Base-by-base conservation (phyloP, 176 grass and related monocot genomes). In the Dactylis glomerata region DNA sequence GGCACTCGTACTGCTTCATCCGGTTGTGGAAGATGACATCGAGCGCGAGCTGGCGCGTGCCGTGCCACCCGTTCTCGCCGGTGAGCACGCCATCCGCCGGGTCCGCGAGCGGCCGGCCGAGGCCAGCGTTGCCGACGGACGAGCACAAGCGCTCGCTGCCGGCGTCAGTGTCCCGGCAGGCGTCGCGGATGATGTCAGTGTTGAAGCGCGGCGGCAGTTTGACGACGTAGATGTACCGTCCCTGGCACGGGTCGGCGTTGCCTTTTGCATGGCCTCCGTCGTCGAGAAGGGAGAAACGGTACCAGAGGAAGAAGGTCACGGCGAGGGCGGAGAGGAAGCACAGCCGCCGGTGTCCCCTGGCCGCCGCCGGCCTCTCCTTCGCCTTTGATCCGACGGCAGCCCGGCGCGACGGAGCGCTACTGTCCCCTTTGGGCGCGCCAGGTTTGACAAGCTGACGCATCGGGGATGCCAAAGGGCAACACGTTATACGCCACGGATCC, bases 21-120 rank as follows among this genome's bases (percentile, higher is more conserved):
- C 93, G 75, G 78, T 92, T 86, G 90, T 88, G 87, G 82, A 95
- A 95, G 82, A 95, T 92, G 64, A 58, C 24, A 64, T 95, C 90
- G 19, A 95, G 86, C 11, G 81, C 81, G 33, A 80, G 83, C 68
- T 92, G 90, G 63, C 86, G 81, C 41, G 90, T 95, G 68, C 40
- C 75, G 75, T 95, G 90, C 93, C 93, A 95, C 52, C 93, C 88
- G 2, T 83, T 79, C 9, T 52, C 64, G 47, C 85, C 72, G 4
- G 84, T 87, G 50, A 95, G 64, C 15, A 90, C 82, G 24, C 82
- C 79, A n/a, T 90, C 76, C 1, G 22, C 30, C 14, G 41, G 41
- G 59, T 84, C 85, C n/a, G 56, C 84, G 19, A 95, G 86, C 27
- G 88, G 72, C 3, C 59, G 77, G 24, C 88, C 91, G 5, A 96